Percentiles rank a stretch among this genome's conserved stretches.
These are phyloP conservation scores for Scheffersomyces stambukii DNA, from an alignment of 1,139 yeast genomes.

Conservation along the genomic window DNA sequence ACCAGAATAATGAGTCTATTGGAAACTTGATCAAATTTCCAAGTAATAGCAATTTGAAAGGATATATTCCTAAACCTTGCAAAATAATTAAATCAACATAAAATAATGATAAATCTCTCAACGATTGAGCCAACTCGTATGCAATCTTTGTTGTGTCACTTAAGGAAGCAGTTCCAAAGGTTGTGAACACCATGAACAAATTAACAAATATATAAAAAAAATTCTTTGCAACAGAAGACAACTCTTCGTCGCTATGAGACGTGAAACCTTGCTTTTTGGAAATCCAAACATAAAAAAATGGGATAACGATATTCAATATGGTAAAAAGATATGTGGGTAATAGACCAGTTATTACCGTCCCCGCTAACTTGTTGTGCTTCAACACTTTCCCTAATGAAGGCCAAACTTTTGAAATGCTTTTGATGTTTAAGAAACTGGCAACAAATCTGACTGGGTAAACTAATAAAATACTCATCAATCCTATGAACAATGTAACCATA, in stretches of 20 bases:
- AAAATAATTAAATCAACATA: slow-evolving; percentile 78
- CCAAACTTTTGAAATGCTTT: slow-evolving; percentile 65
- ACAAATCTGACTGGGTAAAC: slow-evolving; percentile 71
- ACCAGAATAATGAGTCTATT: slow-evolving; percentile 44
- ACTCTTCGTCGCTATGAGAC: slow-evolving; percentile 77
- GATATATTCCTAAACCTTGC: slow-evolving; percentile 84
- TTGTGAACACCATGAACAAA: slow-evolving; percentile 76
- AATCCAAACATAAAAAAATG: slow-evolving; percentile 70
- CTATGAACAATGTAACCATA: slow-evolving; percentile 58
- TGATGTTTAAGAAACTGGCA: slow-evolving; percentile 66
- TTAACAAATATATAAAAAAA: slow-evolving; percentile 82
- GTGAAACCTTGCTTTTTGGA: slow-evolving; percentile 71
- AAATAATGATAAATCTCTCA: slow-evolving; percentile 67
- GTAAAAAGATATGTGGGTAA: slow-evolving; percentile 76
- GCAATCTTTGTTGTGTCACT: slow-evolving; percentile 76
- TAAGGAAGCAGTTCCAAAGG: slow-evolving; percentile 72
- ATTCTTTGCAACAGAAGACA: slow-evolving; percentile 74
- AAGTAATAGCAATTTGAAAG: slow-evolving; percentile 63
- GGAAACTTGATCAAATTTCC: slow-evolving; percentile 62
- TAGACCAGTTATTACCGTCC: slow-evolving; percentile 70
- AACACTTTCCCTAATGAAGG: slow-evolving; percentile 69
- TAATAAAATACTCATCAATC: slow-evolving; percentile 60
- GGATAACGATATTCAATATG: slow-evolving; percentile 64
- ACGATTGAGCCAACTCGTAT: slow-evolving; percentile 66
- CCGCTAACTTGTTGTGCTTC: slow-evolving; percentile 51